Evolutionary conservation across 1,139 yeast species (phyloP).

Genomic region (Suhomyces ambrosiae): DNA sequence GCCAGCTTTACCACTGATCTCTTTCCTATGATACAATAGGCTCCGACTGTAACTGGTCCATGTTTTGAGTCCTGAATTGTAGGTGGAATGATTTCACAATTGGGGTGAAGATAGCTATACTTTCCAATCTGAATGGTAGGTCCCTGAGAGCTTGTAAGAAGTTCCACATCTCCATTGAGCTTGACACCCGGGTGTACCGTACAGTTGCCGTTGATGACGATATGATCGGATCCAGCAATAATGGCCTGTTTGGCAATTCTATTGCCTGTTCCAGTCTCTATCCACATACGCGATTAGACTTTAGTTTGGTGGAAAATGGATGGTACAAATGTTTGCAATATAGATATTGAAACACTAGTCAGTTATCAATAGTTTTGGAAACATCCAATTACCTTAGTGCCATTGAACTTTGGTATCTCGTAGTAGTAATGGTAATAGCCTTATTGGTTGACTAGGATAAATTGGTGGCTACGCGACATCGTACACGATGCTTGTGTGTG

Average conservation of each 20-base stretch:
- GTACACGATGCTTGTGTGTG: too few relatives aligned
- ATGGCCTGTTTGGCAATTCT: conserved; percentile 53
- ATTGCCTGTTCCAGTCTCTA: conserved; percentile 56
- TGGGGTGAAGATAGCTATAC: conserved; percentile 42
- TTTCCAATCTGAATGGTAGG: conserved; percentile 54
- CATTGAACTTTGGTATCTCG: neutral
- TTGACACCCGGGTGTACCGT: conserved; percentile 31
- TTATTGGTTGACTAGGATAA: too few relatives aligned
- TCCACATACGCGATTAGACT: conserved; percentile 24
- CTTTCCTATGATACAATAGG: conserved; percentile 56
- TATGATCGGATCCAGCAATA: conserved; percentile 27
- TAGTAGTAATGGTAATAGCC: too few relatives aligned
- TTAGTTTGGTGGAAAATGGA: neutral
- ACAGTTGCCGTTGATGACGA: conserved; percentile 35
- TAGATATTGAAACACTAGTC: too few relatives aligned
- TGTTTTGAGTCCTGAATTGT: conserved; percentile 20
- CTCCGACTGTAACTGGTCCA: conserved; percentile 53
- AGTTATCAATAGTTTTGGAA: too few relatives aligned
- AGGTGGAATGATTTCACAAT: conserved; percentile 38
- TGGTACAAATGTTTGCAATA: too few relatives aligned
- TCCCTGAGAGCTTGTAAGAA: conserved; percentile 3
- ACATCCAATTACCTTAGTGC: too few relatives aligned
- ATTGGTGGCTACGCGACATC: too few relatives aligned
- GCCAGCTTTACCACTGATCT: conserved; percentile 45
- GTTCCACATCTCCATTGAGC: conserved; percentile 26